phyloP scores from a whole-genome alignment of 169 alveolate species.

The Babesia ovata region DNA sequence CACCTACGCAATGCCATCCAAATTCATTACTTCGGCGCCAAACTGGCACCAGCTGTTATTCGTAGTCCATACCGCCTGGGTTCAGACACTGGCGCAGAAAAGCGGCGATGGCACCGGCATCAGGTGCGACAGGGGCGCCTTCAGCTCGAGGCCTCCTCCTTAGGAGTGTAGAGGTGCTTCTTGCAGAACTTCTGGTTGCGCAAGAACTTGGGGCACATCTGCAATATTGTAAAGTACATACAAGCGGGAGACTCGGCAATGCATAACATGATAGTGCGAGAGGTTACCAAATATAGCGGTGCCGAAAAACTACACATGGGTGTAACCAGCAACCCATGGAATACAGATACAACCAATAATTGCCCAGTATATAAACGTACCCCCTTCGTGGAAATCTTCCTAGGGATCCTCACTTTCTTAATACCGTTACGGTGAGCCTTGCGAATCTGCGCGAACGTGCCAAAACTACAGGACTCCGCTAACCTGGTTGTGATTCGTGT shows the following conservation, averaged over 20 bases:
- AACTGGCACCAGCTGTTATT: not conserved
- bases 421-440: conserved; percentile 88
- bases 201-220: conserved; percentile 86
- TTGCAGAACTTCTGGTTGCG: conserved; percentile 84
- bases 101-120: not conserved
- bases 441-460: conserved; percentile 64
- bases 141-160: conserved; percentile 10
- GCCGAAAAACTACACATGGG: not conserved
- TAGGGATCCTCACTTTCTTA: conserved; percentile 74
- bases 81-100: not conserved
- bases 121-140: not conserved
- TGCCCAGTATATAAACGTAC: conserved; percentile 60
- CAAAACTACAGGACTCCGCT: conserved; percentile 1
- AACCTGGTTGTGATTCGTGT: conserved; percentile 88
- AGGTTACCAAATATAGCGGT: not conserved
- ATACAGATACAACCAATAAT: not conserved
- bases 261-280: not conserved
- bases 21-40: not conserved
- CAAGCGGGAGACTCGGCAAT: not conserved
- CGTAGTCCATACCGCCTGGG: not conserved
- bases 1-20: not conserved
- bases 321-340: not conserved
- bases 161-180: conserved; percentile 72
- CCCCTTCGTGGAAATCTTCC: conserved; percentile 83
- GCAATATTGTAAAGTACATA: not conserved